Evolutionary conservation across 257 asterid species (phyloP).

Genomic region (Scutellaria barbata): DNA sequence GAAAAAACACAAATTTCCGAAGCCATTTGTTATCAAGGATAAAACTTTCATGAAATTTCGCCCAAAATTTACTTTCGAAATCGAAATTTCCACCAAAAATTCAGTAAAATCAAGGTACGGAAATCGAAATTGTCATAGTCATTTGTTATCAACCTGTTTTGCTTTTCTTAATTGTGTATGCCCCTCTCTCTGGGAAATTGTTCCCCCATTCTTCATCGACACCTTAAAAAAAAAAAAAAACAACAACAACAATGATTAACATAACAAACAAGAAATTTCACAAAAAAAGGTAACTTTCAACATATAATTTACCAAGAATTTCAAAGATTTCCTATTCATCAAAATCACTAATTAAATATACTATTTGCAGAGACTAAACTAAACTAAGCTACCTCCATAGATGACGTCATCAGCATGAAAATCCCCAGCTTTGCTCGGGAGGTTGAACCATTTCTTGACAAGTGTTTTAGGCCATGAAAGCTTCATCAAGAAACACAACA

Average conservation of each 20-base stretch:
- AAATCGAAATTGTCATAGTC: background rate
- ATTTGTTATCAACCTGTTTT: conserved; percentile 61
- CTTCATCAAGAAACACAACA: conserved; percentile 45
- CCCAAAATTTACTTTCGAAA: too few relatives aligned
- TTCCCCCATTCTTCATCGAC: conserved; percentile 77
- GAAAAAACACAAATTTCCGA: background rate
- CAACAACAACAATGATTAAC: background rate
- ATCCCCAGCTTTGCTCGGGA: conserved; percentile 66
- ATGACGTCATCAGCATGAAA: conserved; percentile 77
- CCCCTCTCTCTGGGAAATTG: conserved; percentile 62
- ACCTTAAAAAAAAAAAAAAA: conserved; percentile 55
- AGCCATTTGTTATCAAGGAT: conserved; percentile 1
- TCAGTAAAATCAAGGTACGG: too few relatives aligned
- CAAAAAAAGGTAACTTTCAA: conserved; percentile 21
- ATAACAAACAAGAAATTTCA: conserved; percentile 43
- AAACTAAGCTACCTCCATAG: conserved; percentile 45
- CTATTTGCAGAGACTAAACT: conserved; percentile 12
- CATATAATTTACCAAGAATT: conserved; percentile 5
- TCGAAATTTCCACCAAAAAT: too few relatives aligned
- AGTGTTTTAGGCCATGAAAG: conserved; percentile 80
- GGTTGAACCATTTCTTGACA: conserved; percentile 86
- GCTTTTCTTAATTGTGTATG: conserved; percentile 70
- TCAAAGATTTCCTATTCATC: conserved; percentile 13
- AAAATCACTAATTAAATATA: conserved; percentile 5
- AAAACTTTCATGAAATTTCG: background rate